Percentiles rank a stretch among this genome's conserved stretches.
Evolutionary conservation across 768 basidiomycete genomes (phyloP).

Genomic region (Boletus reticulatus): DNA sequence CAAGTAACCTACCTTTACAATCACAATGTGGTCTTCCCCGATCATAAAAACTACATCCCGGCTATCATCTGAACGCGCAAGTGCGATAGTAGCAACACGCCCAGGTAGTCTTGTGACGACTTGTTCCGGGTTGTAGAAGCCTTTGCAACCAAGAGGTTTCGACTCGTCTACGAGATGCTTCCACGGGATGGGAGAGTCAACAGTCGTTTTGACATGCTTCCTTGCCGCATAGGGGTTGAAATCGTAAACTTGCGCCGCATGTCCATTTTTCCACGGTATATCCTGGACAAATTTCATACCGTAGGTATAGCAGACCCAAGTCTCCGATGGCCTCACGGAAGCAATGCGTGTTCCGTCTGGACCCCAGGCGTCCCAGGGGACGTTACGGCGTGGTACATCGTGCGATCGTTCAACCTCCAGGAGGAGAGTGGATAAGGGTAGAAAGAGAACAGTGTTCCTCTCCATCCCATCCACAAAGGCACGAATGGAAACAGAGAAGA

Average conservation of each 20-base stretch:
- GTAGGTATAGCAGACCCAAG: constrained; percentile 37
- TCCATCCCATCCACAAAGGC: constrained; percentile 3
- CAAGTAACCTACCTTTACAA: constrained; percentile 28
- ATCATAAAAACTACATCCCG: constrained; percentile 37
- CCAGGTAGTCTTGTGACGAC: constrained; percentile 31
- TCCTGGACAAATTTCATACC: constrained; percentile 33
- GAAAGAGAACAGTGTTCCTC: constrained; percentile 43
- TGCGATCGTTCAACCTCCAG: constrained; percentile 19
- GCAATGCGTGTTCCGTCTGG: constrained; percentile 30
- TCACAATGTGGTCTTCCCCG: constrained; percentile 34
- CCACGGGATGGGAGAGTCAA: constrained; percentile 9
- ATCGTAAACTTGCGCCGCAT: constrained; percentile 29
- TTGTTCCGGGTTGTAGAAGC: constrained; percentile 16
- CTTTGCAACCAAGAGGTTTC: constrained; percentile 2
- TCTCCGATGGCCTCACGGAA: constrained; percentile 23
- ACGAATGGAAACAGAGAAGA: constrained; percentile 31
- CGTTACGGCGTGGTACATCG: background rate
- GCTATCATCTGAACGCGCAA: constrained; percentile 10
- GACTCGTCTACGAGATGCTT: constrained; percentile 14
- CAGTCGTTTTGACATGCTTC: constrained; percentile 9
- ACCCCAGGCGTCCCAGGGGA: constrained; percentile 36
- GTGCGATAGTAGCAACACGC: constrained; percentile 19
- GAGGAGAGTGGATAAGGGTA: constrained; percentile 26
- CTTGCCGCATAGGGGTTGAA: constrained; percentile 30
- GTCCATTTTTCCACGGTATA: constrained; percentile 19